Evolutionary conservation across 2,329 filamentous ascomycete genomes (phyloP).

Genomic region (Ophiocordyceps unilateralis): DNA sequence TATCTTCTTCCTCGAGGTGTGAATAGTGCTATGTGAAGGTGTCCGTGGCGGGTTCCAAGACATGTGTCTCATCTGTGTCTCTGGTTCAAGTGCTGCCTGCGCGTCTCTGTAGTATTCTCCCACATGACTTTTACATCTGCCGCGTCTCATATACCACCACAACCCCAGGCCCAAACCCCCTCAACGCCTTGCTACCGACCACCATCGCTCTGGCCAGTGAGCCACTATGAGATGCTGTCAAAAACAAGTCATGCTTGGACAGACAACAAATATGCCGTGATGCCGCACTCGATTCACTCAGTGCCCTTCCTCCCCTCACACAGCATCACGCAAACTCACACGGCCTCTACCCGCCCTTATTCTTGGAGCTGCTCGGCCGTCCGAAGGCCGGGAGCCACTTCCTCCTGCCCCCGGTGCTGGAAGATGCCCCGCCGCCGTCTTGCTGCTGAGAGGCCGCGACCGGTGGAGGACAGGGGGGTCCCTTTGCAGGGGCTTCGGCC

Average conservation of each 20-base stretch:
- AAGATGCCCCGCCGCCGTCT: conserved; percentile 3
- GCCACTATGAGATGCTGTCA: no score
- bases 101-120: no score
- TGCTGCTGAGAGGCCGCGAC: neutral
- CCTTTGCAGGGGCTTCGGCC: conserved; percentile 2
- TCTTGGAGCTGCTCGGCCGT: conserved; percentile 8
- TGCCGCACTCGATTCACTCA: no score
- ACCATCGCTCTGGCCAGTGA: no score
- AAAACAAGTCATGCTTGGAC: no score
- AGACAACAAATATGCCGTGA: no score
- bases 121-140: neutral
- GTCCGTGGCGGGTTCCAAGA: no score
- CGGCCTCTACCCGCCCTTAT: conserved; percentile 4
- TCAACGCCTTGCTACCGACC: no score
- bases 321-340: neutral
- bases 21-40: no score
- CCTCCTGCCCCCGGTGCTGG: conserved; percentile 12
- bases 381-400: conserved; percentile 20
- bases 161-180: neutral
- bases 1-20: no score
- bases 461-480: neutral
- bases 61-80: no score
- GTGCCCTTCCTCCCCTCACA: neutral
- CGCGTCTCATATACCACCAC: neutral
- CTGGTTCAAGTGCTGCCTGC: no score